Percentiles rank a stretch among this genome's conserved stretches.
Evolutionary conservation across 768 basidiomycete genomes (phyloP).

Genomic region (Russula virescens): DNA sequence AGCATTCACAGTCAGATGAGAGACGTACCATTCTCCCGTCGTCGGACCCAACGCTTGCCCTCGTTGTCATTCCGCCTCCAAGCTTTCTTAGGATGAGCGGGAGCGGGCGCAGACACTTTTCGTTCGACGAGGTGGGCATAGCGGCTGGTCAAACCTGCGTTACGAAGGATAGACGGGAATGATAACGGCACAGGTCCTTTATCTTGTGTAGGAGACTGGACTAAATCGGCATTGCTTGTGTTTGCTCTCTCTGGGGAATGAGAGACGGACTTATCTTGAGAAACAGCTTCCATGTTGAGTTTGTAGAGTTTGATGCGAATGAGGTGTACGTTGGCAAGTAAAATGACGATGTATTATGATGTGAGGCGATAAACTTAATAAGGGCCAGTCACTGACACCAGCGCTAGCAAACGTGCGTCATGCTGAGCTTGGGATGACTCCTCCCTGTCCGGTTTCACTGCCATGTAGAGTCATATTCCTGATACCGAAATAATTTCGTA

Average conservation of each 20-base stretch:
- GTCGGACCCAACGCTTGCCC: slow-evolving; percentile 71
- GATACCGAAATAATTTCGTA: no score
- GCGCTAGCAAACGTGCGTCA: no score
- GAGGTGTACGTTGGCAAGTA: not conserved
- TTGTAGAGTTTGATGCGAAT: not conserved
- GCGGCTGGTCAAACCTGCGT: slow-evolving; percentile 46
- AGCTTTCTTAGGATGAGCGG: slow-evolving; percentile 36
- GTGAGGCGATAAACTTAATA: not conserved
- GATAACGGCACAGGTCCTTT: slow-evolving; percentile 49
- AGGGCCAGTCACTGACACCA: no score
- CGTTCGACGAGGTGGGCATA: slow-evolving; percentile 45
- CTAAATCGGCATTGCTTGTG: not conserved
- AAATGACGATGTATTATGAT: not conserved
- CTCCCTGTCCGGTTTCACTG: no score
- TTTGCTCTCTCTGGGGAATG: not conserved
- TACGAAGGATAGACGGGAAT: slow-evolving; percentile 65
- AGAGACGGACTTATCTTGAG: not conserved
- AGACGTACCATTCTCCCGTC: slow-evolving; percentile 68
- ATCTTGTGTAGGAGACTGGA: slow-evolving; percentile 5
- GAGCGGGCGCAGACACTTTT: slow-evolving; percentile 1
- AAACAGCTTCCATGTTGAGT: not conserved
- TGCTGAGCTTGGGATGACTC: no score
- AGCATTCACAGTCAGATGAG: not conserved
- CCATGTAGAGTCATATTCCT: no score
- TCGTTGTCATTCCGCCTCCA: slow-evolving; percentile 53